Base-by-base conservation (phyloP, 2,329 filamentous ascomycete species). In the Cercospora sojina region DNA sequence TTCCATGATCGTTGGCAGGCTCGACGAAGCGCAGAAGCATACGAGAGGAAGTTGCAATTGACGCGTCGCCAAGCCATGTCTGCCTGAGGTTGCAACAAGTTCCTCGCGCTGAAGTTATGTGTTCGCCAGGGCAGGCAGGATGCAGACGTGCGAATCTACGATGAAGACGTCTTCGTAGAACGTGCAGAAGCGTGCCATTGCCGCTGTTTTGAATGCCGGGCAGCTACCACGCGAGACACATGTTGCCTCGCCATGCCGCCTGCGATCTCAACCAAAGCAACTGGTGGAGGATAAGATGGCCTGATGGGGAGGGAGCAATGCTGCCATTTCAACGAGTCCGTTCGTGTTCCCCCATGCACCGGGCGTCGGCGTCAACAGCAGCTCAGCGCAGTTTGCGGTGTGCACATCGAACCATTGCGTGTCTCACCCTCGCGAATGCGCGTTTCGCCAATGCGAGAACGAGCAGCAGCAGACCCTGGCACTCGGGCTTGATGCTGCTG, bases 401-500 rank as follows among this genome's bases (percentile, higher is more conserved):
- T 56, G 51, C 51, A 20, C 25, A 56, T 32, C 53, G 53, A 32
- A 56, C 53, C 53, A 32, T 56, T 56, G 53, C 53, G 53, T 56
- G 53, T 56, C 53, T 56, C 53, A 56, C 27, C 5, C 23, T 56
- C 27, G 27, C 18, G 53, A 57, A 57, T 57, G 53, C 53, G 51
- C 51, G 51, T 31, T 55, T 31, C 51, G 23, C 27, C 51, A n/a
- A 29, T 31, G 51, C 51, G 53, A 57, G 53, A 57, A 57, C 53
- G 53, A 57, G 53, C 53, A 57, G 47, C 43, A 53, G 47, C 35
- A n/a, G 29, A 57, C 53, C 27, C 53, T 57, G 29, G 53, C 29
- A 18, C 16, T 51, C 47, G 47, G 47, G 47, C 20, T 51, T 31
- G 53, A 9, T 32, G n/a, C n/a, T n/a, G n/a, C n/a, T n/a, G n/a